phyloP scores from a whole-genome alignment of 208 protist species.

The Trypanosoma rangeli region DNA sequence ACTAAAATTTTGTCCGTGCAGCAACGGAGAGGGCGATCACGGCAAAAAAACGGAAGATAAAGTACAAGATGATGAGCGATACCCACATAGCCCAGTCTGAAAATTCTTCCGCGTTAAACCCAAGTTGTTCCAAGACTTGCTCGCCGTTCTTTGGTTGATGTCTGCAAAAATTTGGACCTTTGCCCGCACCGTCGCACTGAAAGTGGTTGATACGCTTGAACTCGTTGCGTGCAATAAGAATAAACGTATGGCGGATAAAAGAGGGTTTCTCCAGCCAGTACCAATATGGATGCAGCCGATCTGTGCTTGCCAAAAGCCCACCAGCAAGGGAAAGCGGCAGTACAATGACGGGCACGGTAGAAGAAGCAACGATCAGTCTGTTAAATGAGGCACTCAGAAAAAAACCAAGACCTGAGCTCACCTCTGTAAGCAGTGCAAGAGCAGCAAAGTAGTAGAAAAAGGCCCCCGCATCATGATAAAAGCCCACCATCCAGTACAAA shows the following conservation, averaged over 20 bases:
- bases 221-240: slow-evolving; percentile 66
- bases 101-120: slow-evolving; percentile 61
- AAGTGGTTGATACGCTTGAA: slow-evolving; percentile 52
- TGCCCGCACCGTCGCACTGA: slow-evolving; percentile 42
- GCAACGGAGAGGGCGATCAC: slow-evolving; percentile 40
- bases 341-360: slow-evolving; percentile 55
- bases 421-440: slow-evolving; percentile 44
- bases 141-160: slow-evolving; percentile 46
- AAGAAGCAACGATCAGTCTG: slow-evolving; percentile 41
- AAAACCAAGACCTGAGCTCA: slow-evolving; percentile 58
- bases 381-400: slow-evolving; percentile 42
- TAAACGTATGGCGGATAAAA: slow-evolving; percentile 68
- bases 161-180: slow-evolving; percentile 52
- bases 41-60: slow-evolving; percentile 37
- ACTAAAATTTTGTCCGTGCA: slow-evolving; percentile 40
- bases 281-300: slow-evolving; percentile 73
- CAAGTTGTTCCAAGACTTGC: slow-evolving; percentile 50
- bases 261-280: slow-evolving; percentile 79
- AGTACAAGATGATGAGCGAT: slow-evolving; percentile 48
- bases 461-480: slow-evolving; percentile 34
- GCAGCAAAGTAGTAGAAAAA: slow-evolving; percentile 73
- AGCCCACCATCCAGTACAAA: slow-evolving; percentile 64
- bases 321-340: slow-evolving; percentile 61
- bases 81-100: slow-evolving; percentile 62
- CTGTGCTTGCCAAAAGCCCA: slow-evolving; percentile 65